Conservation (phyloP, 75 land plant genomes). For the Selaginella tamariscina region DNA sequence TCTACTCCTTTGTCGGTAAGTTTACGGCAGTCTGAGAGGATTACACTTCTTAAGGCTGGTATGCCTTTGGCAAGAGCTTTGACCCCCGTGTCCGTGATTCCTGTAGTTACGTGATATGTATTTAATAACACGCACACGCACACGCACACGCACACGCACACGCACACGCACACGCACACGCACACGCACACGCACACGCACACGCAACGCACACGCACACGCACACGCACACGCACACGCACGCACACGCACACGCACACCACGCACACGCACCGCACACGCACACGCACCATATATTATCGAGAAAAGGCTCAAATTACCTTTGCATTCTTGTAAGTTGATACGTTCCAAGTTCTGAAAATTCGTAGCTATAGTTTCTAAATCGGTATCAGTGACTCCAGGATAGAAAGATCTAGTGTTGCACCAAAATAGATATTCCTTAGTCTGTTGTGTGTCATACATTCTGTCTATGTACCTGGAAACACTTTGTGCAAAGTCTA, state of each 20-base stretch:
- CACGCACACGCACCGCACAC: background rate
- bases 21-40: slow-evolving; percentile 60
- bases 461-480: too few species aligned
- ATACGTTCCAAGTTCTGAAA: slow-evolving; percentile 35
- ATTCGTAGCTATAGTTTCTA: slow-evolving; percentile 35
- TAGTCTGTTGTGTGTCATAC: too few species aligned
- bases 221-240: background rate
- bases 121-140: background rate
- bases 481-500: slow-evolving; percentile 56
- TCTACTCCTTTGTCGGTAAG: slow-evolving; percentile 63
- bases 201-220: background rate
- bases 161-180: background rate
- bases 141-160: background rate
- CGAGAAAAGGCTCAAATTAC: slow-evolving; percentile 16
- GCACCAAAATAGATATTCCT: too few species aligned
- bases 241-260: background rate
- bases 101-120: slow-evolving; percentile 23
- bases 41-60: slow-evolving; percentile 43
- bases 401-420: slow-evolving; percentile 78
- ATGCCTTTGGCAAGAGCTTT: slow-evolving; percentile 44
- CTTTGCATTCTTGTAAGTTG: slow-evolving; percentile 54
- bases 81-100: slow-evolving; percentile 61
- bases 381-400: slow-evolving; percentile 65
- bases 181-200: background rate
- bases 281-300: slow-evolving; percentile 1